A percentile compares a stretch with the other conserved stretches of the same genome.
These are phyloP conservation scores for Paecilomyces dactylethromorphus DNA, from an alignment of 2,329 filamentous ascomycete genomes.

Conservation along the genomic window DNA sequence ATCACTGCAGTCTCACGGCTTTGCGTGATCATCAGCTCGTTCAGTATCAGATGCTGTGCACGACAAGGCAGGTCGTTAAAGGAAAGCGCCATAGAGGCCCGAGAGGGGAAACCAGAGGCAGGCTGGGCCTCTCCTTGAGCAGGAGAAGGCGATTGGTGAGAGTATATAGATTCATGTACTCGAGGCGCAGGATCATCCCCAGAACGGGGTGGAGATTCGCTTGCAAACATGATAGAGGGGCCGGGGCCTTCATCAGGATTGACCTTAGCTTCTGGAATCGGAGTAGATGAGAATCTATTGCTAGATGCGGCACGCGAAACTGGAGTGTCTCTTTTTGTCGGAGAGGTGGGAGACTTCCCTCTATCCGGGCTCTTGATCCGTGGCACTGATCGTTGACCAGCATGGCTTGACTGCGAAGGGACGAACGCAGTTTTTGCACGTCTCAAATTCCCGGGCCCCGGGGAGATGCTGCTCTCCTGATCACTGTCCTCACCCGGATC, in stretches of 20 bases:
- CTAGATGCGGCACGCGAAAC: conserved; percentile 25
- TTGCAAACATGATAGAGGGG: conserved; percentile 69
- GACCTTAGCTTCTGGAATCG: conserved; percentile 64
- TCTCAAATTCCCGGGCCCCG: neutral
- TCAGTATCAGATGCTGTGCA: conserved; percentile 79
- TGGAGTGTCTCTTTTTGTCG: conserved; percentile 14
- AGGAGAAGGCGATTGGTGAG: conserved; percentile 19
- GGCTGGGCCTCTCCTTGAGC: conserved; percentile 20
- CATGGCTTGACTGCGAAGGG: neutral
- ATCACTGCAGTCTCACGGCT: conserved; percentile 68
- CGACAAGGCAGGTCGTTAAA: conserved; percentile 84
- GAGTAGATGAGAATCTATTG: conserved; percentile 60
- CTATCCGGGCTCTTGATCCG: neutral
- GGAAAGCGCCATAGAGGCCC: conserved; percentile 61
- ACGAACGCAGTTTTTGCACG: neutral
- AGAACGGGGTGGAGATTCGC: conserved; percentile 30
- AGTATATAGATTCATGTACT: conserved; percentile 31
- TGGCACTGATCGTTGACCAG: neutral
- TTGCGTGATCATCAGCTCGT: conserved; percentile 69
- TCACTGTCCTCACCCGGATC: conserved; percentile 26
- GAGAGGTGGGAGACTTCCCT: neutral
- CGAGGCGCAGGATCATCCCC: conserved; percentile 9
- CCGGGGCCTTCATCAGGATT: conserved; percentile 59
- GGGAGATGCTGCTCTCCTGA: conserved; percentile 5
- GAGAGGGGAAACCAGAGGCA: conserved; percentile 47